A percentile compares a stretch with the other conserved stretches of the same genome.
These are phyloP conservation scores for Daldinia loculata DNA, from an alignment of 495 filamentous ascomycete species.

Conservation along the genomic window DNA sequence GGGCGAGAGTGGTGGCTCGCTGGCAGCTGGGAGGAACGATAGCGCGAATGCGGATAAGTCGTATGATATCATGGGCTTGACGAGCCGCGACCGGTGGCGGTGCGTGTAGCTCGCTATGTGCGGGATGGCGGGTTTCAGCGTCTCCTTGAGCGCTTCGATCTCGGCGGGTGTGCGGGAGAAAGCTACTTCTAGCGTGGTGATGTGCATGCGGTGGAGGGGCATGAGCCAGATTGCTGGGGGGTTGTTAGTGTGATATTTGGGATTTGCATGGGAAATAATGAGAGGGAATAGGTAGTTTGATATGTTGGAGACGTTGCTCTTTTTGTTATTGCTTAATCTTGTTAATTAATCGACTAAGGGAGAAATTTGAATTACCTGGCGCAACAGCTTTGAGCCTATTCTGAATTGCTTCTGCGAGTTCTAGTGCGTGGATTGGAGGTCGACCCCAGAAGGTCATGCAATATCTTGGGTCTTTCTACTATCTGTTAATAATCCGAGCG, in stretches of 20 bases:
- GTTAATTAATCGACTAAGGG: neutral
- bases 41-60: constrained; percentile 86
- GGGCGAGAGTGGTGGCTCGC: constrained; percentile 58
- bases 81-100: constrained; percentile 71
- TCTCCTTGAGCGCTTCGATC: constrained; percentile 66
- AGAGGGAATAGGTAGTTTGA: no score
- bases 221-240: constrained; percentile 82
- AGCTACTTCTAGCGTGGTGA: constrained; percentile 84
- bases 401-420: constrained; percentile 75
- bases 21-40: constrained; percentile 81
- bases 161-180: constrained; percentile 71
- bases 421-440: constrained; percentile 73
- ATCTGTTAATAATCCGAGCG: constrained; percentile 12
- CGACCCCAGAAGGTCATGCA: constrained; percentile 90
- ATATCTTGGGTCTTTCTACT: constrained; percentile 69
- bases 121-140: constrained; percentile 57
- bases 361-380: constrained; percentile 63
- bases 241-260: neutral
- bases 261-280: neutral
- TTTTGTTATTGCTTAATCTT: neutral
- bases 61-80: constrained; percentile 84
- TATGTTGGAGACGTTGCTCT: neutral
- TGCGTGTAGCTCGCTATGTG: constrained; percentile 70
- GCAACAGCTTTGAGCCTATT: constrained; percentile 65
- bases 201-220: constrained; percentile 77